Evolutionary conservation across 495 filamentous ascomycete genomes (phyloP), one percentile per base, ranked within the genome.

Genomic region (Talaromyces proteolyticus): DNA sequence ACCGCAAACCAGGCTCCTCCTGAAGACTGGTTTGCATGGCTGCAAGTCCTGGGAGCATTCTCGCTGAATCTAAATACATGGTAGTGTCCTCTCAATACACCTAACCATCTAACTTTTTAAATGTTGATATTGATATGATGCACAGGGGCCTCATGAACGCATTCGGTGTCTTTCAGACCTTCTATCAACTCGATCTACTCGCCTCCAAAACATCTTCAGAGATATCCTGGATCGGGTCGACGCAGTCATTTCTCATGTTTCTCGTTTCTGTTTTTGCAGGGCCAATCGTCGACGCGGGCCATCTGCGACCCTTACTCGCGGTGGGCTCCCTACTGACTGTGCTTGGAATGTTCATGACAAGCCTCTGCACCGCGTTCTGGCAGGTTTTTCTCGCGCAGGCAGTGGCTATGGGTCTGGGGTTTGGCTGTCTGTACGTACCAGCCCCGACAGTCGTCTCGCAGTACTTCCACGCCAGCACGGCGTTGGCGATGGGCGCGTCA

Each of bases 331-430:
- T 85, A 36, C 55, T 84, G 37, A 82, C 88, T 53, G 68, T 84
- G 44, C 82, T 88, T 50, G 85, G 85, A 4, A 60, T 89, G 12
- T 88, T 89, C 84, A 85, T 90, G 82, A 76, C 85, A 4, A 79
- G 74, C 18, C 48, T 77, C 12, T 67, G 58, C 29, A 58, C 47
- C 2, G 49, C 62, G 14, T 79, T 78, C 55, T 79, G 68, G 52
- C 74, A 79, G 52, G 57, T 78, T 25, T 34, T 79, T 23, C 67
- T 80, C 0, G 53, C 65, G 0, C 66, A 64, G 49, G 65, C 61
- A 1, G 57, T 74, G 24, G 66, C 62, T 56, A 62, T 53, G 37
- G 59, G 63, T 6, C 52, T 85, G 19, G 85, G 86, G 6, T 76
- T 76, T 22, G 75, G 74, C 41, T 44, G 72, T 16, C 68, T 87